Conservation (phyloP, 2,329 filamentous ascomycete species). For the Helotiales sp. region DNA sequence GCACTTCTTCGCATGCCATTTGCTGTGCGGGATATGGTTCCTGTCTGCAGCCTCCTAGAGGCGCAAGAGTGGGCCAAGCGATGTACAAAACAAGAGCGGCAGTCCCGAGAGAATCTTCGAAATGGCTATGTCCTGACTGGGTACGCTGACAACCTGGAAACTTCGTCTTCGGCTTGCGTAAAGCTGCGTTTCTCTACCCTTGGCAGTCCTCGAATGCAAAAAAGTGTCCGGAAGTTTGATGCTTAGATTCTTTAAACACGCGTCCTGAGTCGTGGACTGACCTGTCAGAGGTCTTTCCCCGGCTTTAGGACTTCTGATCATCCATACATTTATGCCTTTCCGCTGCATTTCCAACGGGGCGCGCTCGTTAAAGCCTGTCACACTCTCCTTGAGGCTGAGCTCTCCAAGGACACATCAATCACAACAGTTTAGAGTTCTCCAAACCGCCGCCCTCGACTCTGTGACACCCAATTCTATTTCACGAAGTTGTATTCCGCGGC, state of each 20-base stretch:
- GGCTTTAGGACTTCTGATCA: constrained; percentile 4
- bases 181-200: constrained; percentile 16
- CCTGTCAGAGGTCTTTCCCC: constrained; percentile 20
- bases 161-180: constrained; percentile 11
- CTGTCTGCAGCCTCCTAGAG: background rate
- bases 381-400: constrained; percentile 29
- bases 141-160: background rate
- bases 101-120: constrained; percentile 11
- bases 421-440: constrained; percentile 30
- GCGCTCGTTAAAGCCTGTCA: constrained; percentile 32
- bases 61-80: background rate
- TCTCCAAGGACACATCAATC: constrained; percentile 36
- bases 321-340: constrained; percentile 28
- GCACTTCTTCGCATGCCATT: background rate
- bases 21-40: background rate
- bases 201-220: constrained; percentile 8
- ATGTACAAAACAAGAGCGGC: constrained; percentile 2
- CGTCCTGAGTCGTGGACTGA: constrained; percentile 25
- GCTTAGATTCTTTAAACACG: constrained; percentile 18
- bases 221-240: constrained; percentile 12
- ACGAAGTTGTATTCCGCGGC: constrained; percentile 18
- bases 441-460: constrained; percentile 30
- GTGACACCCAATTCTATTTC: constrained; percentile 20
- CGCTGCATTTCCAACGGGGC: constrained; percentile 26
- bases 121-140: constrained; percentile 10